phyloP scores from a whole-genome alignment of 805 yeast genomes.

The Sugiyamaella marilandica region DNA sequence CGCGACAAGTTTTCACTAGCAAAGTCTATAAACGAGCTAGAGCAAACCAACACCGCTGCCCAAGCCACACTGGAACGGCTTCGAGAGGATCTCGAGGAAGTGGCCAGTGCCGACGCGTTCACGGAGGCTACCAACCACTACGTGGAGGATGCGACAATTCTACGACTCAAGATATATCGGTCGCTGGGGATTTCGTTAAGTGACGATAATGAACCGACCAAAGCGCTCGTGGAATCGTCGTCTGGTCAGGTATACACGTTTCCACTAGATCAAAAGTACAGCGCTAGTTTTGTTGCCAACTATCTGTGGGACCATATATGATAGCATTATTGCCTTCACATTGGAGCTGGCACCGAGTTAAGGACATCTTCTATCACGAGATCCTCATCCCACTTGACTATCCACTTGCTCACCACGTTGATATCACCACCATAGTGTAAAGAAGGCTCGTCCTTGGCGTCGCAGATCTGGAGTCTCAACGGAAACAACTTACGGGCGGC shows the following conservation, averaged over 20 bases:
- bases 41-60: constrained; percentile 18
- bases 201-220: constrained; percentile 14
- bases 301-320: constrained; percentile 61
- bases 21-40: constrained; percentile 27
- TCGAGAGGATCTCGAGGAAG: constrained; percentile 19
- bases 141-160: constrained; percentile 19
- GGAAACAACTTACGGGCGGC: constrained; percentile 50
- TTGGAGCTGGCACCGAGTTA: constrained; percentile 48
- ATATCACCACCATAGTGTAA: constrained; percentile 54
- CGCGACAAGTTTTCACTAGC: constrained; percentile 27
- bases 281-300: constrained; percentile 66
- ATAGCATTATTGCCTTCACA: constrained; percentile 29
- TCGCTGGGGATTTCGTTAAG: constrained; percentile 24
- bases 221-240: constrained; percentile 22
- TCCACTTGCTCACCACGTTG: constrained; percentile 38
- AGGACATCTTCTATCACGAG: constrained; percentile 50
- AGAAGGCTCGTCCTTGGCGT: constrained; percentile 46
- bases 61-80: constrained; percentile 20
- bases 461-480: constrained; percentile 38
- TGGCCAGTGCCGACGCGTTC: constrained; percentile 11
- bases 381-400: constrained; percentile 43
- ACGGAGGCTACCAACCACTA: constrained; percentile 11
- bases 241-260: constrained; percentile 22
- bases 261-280: constrained; percentile 42
- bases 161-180: constrained; percentile 24